Percentiles rank a stretch among this genome's conserved stretches.
Conservation (phyloP, 352 stramenopile genomes). For the Peronospora destructor region DNA sequence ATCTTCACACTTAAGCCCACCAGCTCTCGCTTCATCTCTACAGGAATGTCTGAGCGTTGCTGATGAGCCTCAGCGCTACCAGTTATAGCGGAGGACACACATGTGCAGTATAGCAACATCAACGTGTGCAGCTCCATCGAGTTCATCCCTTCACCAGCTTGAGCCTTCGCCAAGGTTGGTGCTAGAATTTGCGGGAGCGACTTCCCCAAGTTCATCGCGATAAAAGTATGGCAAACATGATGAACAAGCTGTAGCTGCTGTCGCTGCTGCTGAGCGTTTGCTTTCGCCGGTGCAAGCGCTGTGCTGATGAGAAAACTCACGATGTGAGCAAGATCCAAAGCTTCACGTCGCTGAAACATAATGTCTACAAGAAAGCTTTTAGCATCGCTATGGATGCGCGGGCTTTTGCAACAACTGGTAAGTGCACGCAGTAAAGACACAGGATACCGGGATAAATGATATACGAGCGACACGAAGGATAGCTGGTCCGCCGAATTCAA, state of each 20-base stretch:
- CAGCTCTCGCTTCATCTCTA: conserved; percentile 39
- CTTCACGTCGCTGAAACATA: conserved; percentile 52
- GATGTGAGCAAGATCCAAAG: conserved; percentile 63
- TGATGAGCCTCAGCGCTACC: conserved; percentile 12
- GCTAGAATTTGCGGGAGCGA: conserved; percentile 64
- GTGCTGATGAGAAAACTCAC: conserved; percentile 79
- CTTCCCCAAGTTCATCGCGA: conserved; percentile 57
- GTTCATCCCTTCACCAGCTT: conserved; percentile 30
- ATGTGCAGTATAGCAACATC: conserved; percentile 51
- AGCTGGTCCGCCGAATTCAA: conserved; percentile 48
- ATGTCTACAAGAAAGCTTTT: conserved; percentile 84
- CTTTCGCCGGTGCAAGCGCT: conserved; percentile 36
- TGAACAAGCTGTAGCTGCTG: conserved; percentile 54
- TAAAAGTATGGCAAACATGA: conserved; percentile 59
- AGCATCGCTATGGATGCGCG: conserved; percentile 45
- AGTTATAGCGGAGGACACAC: conserved; percentile 34
- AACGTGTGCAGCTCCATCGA: conserved; percentile 51
- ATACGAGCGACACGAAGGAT: conserved; percentile 64
- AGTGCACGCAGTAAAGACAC: conserved; percentile 60
- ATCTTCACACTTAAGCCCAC: conserved; percentile 20
- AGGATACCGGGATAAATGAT: conserved; percentile 67
- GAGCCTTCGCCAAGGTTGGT: conserved; percentile 49
- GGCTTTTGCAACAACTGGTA: conserved; percentile 69
- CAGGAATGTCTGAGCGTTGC: conserved; percentile 35
- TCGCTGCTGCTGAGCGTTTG: conserved; percentile 12